Base-by-base conservation (phyloP, 2,329 filamentous ascomycete species). In the Hirsutella rhossiliensis region DNA sequence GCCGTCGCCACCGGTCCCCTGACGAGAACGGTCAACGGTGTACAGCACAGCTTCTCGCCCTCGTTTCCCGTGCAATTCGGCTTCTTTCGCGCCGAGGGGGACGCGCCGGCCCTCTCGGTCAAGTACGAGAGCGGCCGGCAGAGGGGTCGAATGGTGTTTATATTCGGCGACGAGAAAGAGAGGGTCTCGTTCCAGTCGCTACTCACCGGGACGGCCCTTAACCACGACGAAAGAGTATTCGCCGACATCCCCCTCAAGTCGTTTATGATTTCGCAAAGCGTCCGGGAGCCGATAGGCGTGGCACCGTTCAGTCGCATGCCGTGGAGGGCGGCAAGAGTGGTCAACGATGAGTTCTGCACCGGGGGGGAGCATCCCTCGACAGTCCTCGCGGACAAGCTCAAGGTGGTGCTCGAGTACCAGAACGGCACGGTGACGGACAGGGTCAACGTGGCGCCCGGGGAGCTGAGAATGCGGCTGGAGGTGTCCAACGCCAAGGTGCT, bases 341-440 rank as follows among this genome's bases (percentile, higher is more conserved):
- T 94, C 58, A 92, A 92, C 51, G 72, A 80, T 32, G 77, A 83
- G 52, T 74, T 77, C 42, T 73, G 78, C 17, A 66, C 74, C 34
- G 80, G 80, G 42, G 61, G 58, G 37, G 78, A 79, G 30, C 67
- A 72, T 30, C 69, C 78, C 1, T 74, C 76, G 3, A 87, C 84
- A 0, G 80, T 94, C 27, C 71, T 89, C 43, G 86, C 87, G 0
- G 83, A 92, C 54, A 76, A 76, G 52, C 66, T 95, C 48, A 78
- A 87, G 27, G 72, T 94, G 17, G 74, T 94, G 43, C 71, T 86
- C 29, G 80, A 87, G 45, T 86, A 84, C 50, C 77, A 83, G 48
- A 79, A 82, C 51, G 86, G 87, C 41, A 86, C 81, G 37, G 69
- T 94, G 15, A 87, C 85, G 2, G 89, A 96, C 62, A 78, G 88